Evolutionary conservation across 257 asterid species (phyloP).

Genomic region (Mitragyna speciosa): DNA sequence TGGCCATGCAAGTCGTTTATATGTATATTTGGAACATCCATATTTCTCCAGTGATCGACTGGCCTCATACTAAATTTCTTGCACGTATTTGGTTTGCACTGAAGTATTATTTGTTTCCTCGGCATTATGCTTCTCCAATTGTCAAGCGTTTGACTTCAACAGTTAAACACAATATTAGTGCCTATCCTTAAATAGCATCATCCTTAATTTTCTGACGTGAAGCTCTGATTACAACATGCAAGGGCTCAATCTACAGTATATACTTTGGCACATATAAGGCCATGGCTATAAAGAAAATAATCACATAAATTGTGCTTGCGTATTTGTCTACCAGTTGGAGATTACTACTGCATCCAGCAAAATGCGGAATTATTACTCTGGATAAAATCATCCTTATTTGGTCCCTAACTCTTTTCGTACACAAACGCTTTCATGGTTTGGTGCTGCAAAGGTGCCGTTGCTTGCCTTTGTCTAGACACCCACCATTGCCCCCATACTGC

Average conservation of each 20-base stretch:
- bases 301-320: not conserved
- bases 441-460: not conserved
- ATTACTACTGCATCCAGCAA: not conserved
- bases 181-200: not conserved
- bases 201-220: not conserved
- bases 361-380: constrained; percentile 7
- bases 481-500: constrained; percentile 14
- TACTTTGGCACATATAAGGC: not conserved
- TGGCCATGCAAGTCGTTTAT: not conserved
- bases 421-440: not conserved
- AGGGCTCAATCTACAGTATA: not conserved
- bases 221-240: not conserved
- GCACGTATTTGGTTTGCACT: not conserved
- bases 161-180: not conserved
- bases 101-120: not conserved
- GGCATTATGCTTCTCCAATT: not conserved
- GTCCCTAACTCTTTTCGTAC: not conserved
- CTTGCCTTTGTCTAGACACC: not conserved
- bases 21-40: constrained; percentile 10
- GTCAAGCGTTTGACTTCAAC: not conserved
- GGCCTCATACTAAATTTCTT: not conserved
- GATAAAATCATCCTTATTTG: constrained; percentile 27
- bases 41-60: constrained; percentile 1
- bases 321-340: not conserved
- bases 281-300: not conserved